Evolutionary conservation across 805 yeast genomes (phyloP), one percentile per base, ranked within the genome.

Genomic region (Wickerhamomyces pijperi): DNA sequence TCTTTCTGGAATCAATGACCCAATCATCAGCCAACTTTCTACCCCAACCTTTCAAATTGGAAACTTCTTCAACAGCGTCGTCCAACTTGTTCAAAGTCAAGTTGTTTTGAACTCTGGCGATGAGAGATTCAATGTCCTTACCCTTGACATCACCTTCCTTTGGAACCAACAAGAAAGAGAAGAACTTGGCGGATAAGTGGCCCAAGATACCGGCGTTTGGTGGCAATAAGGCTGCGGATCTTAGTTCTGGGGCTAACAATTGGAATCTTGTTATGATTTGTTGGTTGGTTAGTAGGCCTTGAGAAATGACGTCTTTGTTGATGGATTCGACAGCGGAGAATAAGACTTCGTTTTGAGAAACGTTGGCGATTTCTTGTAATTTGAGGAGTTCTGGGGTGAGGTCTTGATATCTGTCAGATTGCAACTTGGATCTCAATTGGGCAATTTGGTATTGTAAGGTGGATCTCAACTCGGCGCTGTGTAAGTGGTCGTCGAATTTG

Each of bases 141-240:
- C 94, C 94, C 34, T 65, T 61, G 14, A 94, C 87, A 42, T 75
- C 63, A 35, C 97, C 97, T 44, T 73, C 67, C 57, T 87, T 92
- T 21, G 82, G 69, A 51, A 85, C 70, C 52, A 90, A 70, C 44
- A 88, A 69, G 50, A 72, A 74, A 28, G 94, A 81, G 56, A 88
- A 82, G 8, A 86, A 40, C 47, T 71, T 68, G 15, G 97, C 88
- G 6, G 94, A 72, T 34, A 87, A 59, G 60, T 92, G 96, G 23
- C 96, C 97, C 50, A 90, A 73, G 39, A 92, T 72, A 54, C 98
- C 98, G 19, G 98, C 95, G 54, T 90, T 84, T 50, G 94, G 94
- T 40, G 97, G 97, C 45, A 88, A 73, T 50, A 92, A 65, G 4
- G 96, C 78, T 7, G 94, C 88, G 23, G 86, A 76, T 60, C 95